Base-by-base conservation (phyloP, 2,329 filamentous ascomycete genomes). In the Nectriaceae sp. region DNA sequence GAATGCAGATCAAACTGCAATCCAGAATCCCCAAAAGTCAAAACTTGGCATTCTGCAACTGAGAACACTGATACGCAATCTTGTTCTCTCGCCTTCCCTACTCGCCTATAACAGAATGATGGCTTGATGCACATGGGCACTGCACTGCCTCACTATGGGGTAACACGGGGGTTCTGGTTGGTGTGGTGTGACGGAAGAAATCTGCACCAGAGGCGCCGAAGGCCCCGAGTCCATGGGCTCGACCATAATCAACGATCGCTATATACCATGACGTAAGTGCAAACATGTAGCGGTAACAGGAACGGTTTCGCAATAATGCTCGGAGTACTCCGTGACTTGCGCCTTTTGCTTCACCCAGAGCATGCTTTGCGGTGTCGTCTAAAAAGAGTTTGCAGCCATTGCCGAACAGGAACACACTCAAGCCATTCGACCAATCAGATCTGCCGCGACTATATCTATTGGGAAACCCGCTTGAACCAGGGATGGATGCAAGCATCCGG, bases 361-460 rank as follows among this genome's bases (percentile, higher is more conserved):
- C 6, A 29, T 10, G 37, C 20, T 11, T 21, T 18, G 37, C 5
- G 26, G 26, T 44, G 50, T 46, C 46, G 50, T 52, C 24, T 20
- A 52, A 52, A 52, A 46, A 49, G 42, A 52, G 42, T 52, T 42
- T 31, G 24, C 22, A n/a, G 20, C 13, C 37, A 29, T 22, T 19
- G 41, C 33, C 16, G 24, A 33, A 13, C 16, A 5, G 15, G 4
- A 4, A 26, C n/a, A 29, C 24, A 29, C 24, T 29, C 24, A 6
- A 29, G 24, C 6, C 24, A 29, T 29, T 6, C 36, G 40, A 36
- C 49, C 49, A 52, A 52, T 52, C 46, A 52, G 16, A 19, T 22
- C 29, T 16, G 21, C 8, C 21, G 8, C 33, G 33, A 16, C n/a
- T 36, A 36, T 16, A 18, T 18, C 33, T 36, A n/a, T 36, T 16